Evolutionary conservation across 345 rosid genomes (phyloP).

Genomic region (Eucalyptus grandis): DNA sequence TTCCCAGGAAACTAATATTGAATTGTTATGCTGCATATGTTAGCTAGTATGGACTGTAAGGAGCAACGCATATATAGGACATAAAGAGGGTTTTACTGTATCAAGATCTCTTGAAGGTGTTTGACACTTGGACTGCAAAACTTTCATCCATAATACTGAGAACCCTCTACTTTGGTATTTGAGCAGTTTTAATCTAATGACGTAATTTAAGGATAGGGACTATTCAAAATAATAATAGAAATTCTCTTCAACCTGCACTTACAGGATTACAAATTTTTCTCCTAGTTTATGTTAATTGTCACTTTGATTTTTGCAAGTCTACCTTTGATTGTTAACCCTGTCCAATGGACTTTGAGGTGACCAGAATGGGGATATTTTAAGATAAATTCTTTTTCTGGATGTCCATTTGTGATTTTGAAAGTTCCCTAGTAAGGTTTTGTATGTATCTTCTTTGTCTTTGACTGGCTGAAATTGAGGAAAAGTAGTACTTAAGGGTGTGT

Average conservation of each 20-base stretch:
- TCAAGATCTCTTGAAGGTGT: background rate
- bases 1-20: background rate
- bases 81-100: background rate
- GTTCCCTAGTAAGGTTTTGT: background rate
- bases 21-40: background rate
- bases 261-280: background rate
- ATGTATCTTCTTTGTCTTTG: background rate
- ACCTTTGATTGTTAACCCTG: background rate
- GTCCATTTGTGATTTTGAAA: background rate
- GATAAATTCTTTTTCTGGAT: background rate
- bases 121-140: background rate
- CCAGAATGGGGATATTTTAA: background rate
- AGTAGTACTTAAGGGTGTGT: background rate
- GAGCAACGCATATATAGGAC: background rate
- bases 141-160: background rate
- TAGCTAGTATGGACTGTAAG: background rate
- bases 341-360: background rate
- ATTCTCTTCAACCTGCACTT: background rate
- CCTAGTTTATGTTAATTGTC: background rate
- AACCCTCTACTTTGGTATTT: background rate
- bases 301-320: background rate
- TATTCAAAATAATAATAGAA: background rate
- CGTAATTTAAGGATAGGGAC: background rate
- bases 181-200: background rate
- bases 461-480: background rate